Evolutionary conservation across 2,329 filamentous ascomycete species (phyloP).

Genomic region (Monilinia laxa): DNA sequence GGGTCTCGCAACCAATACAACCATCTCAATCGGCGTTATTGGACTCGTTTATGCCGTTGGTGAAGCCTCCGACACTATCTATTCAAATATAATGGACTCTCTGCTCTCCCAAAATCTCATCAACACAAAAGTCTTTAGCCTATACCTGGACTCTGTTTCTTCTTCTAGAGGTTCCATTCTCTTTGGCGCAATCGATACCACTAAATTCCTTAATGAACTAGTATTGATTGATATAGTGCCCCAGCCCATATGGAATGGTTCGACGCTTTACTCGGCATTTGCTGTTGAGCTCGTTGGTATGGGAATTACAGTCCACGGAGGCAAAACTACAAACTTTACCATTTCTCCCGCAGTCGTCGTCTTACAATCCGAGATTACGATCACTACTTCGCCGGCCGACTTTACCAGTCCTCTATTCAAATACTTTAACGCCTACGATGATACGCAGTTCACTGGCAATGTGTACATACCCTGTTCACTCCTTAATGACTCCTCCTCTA

Average conservation of each 20-base stretch:
- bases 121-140: slow-evolving; percentile 43
- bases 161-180: slow-evolving; percentile 41
- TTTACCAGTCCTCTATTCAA: slow-evolving; percentile 46
- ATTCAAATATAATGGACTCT: slow-evolving; percentile 36
- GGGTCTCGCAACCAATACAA: slow-evolving; percentile 51
- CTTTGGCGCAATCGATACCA: slow-evolving; percentile 49
- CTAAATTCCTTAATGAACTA: slow-evolving; percentile 45
- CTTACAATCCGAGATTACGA: slow-evolving; percentile 64
- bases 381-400: slow-evolving; percentile 60
- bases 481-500: slow-evolving; percentile 40
- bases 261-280: slow-evolving; percentile 29
- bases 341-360: slow-evolving; percentile 48
- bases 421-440: slow-evolving; percentile 44
- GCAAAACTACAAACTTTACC: slow-evolving; percentile 26
- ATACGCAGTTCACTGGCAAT: slow-evolving; percentile 24
- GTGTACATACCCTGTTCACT: slow-evolving; percentile 44
- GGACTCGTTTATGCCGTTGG: slow-evolving; percentile 55
- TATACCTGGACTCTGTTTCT: slow-evolving; percentile 39
- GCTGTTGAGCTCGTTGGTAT: slow-evolving; percentile 34
- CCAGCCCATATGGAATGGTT: slow-evolving; percentile 25
- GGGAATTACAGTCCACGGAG: slow-evolving; percentile 34
- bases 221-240: slow-evolving; percentile 30
- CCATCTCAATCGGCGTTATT: slow-evolving; percentile 53
- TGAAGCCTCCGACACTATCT: slow-evolving; percentile 46
- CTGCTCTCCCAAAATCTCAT: slow-evolving; percentile 46